Conservation (phyloP, 2,329 filamentous ascomycete species). For the Cladosporium sp. region DNA sequence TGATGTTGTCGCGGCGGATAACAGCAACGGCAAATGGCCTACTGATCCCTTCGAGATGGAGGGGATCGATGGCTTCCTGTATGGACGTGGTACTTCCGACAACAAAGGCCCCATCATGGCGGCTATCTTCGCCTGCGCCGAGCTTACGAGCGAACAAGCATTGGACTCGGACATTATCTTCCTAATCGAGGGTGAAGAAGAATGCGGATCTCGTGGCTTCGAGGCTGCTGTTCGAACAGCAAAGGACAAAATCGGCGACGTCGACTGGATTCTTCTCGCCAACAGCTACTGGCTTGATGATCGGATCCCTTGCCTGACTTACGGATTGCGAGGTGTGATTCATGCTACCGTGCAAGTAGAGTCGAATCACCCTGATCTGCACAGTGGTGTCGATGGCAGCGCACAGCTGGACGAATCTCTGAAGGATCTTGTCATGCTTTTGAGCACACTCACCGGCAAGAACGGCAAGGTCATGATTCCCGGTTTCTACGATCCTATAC, state of each 20-base stretch:
- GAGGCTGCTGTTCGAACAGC: constrained; percentile 74
- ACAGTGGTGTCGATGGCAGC: constrained; percentile 95
- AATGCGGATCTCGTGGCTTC: constrained; percentile 89
- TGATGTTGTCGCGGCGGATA: constrained; percentile 89
- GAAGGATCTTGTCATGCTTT: constrained; percentile 80
- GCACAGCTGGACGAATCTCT: constrained; percentile 84
- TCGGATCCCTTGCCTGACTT: constrained; percentile 89
- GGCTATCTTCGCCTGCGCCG: constrained; percentile 87
- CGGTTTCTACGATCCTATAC: constrained; percentile 80
- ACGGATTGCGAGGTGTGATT: constrained; percentile 87
- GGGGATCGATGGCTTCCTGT: constrained; percentile 86
- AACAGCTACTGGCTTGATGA: constrained; percentile 99
- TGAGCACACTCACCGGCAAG: constrained; percentile 75
- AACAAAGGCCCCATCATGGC: constrained; percentile 97
- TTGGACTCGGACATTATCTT: constrained; percentile 88
- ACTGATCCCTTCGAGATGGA: constrained; percentile 84
- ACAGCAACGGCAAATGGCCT: constrained; percentile 72
- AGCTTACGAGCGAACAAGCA: constrained; percentile 77
- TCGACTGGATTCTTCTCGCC: constrained; percentile 91
- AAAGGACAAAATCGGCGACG: constrained; percentile 78
- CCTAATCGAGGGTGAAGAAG: constrained; percentile 93
- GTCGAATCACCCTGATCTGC: constrained; percentile 80
- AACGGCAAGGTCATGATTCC: constrained; percentile 81
- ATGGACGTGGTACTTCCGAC: constrained; percentile 93
- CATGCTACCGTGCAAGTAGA: constrained; percentile 88